Conservation (phyloP, 1,139 yeast genomes). For the Yamadazyma taylorii region DNA sequence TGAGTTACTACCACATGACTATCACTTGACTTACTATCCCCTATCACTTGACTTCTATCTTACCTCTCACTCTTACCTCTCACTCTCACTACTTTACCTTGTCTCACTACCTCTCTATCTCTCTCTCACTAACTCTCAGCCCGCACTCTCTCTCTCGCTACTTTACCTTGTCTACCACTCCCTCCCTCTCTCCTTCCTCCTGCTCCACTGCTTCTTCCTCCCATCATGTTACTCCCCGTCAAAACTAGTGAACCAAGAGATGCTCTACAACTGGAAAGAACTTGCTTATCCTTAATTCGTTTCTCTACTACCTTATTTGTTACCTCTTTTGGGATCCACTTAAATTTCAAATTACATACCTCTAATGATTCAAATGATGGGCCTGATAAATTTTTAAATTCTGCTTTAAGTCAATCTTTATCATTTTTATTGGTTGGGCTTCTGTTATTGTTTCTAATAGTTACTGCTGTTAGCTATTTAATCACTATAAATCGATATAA, state of each 20-base stretch:
- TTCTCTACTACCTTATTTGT: slow-evolving; percentile 51
- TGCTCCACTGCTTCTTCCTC: not conserved
- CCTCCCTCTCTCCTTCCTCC: not conserved
- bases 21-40: too few relatives aligned
- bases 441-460: slow-evolving; percentile 38
- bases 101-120: too few relatives aligned
- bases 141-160: too few relatives aligned
- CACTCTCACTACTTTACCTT: too few relatives aligned
- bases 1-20: too few relatives aligned
- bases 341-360: slow-evolving; percentile 51
- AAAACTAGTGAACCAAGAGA: slow-evolving; percentile 60
- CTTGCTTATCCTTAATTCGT: slow-evolving; percentile 53
- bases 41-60: too few relatives aligned
- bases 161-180: not conserved
- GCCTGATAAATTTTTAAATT: slow-evolving; percentile 10
- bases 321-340: slow-evolving; percentile 50
- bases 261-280: slow-evolving; percentile 60
- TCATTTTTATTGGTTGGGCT: slow-evolving; percentile 41
- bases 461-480: slow-evolving; percentile 48
- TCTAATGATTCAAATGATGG: slow-evolving; percentile 13
- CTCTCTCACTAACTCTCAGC: too few relatives aligned
- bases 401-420: slow-evolving; percentile 31
- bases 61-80: too few relatives aligned
- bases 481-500: slow-evolving; percentile 49
- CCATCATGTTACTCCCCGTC: slow-evolving; percentile 30